Percentiles rank a stretch among this genome's conserved stretches.
Conservation (phyloP, 1,284 basidiomycete genomes). For the Boletus subluridellus region DNA sequence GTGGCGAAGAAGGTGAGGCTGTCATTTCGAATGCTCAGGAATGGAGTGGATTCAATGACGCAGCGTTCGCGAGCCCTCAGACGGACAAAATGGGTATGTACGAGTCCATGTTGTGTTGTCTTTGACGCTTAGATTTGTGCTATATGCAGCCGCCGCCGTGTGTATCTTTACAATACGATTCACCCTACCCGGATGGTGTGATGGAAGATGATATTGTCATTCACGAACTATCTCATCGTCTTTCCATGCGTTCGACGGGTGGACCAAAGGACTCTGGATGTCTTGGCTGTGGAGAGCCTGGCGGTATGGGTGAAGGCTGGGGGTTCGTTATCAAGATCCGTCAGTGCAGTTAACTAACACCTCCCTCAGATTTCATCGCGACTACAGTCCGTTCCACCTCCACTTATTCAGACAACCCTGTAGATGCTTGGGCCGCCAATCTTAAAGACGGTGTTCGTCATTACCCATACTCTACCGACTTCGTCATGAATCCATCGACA, state of each 20-base stretch:
- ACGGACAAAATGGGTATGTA: conserved; percentile 52
- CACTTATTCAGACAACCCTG: too few relatives aligned
- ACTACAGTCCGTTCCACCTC: too few relatives aligned
- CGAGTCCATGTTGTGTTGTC: not conserved
- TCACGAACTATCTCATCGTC: conserved; percentile 84
- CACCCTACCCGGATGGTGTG: conserved; percentile 91
- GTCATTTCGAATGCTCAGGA: conserved; percentile 94
- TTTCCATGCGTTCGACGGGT: conserved; percentile 91
- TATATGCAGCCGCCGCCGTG: conserved; percentile 81
- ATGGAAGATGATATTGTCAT: conserved; percentile 93
- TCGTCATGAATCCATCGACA: too few relatives aligned
- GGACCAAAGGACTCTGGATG: conserved; percentile 91
- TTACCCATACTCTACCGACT: too few relatives aligned
- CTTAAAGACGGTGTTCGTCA: too few relatives aligned
- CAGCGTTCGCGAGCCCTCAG: conserved; percentile 80
- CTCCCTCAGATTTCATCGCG: too few relatives aligned
- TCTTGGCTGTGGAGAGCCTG: conserved; percentile 90
- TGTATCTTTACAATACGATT: conserved; percentile 95
- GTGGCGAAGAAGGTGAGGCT: conserved; percentile 73
- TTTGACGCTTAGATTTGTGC: not conserved
- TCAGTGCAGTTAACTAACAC: too few relatives aligned
- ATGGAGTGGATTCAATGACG: conserved; percentile 92
- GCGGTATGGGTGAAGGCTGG: conserved; percentile 97
- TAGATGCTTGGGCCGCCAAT: too few relatives aligned
- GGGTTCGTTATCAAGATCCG: conserved; percentile 44